A percentile compares a stretch with the other conserved stretches of the same genome.
These are phyloP conservation scores for Fusarium continuum DNA, from an alignment of 2,329 filamentous ascomycete species.

Conservation along the genomic window DNA sequence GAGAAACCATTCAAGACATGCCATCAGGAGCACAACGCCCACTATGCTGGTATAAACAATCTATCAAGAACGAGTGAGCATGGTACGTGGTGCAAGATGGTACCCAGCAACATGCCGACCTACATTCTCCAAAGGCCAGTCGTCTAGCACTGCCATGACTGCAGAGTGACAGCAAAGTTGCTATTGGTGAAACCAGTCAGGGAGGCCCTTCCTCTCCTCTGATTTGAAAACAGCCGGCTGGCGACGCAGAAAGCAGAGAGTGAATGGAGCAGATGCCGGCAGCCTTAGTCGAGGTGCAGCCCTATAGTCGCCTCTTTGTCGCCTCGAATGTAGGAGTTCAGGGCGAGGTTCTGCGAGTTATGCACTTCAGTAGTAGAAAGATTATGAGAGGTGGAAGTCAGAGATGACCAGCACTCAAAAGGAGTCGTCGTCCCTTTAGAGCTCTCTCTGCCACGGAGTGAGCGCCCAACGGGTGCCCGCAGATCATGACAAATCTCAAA, in stretches of 20 bases:
- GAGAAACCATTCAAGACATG: slow-evolving; percentile 90
- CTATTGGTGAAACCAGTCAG: background rate
- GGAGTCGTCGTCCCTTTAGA: background rate
- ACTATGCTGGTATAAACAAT: slow-evolving; percentile 87
- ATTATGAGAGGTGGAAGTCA: background rate
- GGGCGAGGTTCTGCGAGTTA: background rate
- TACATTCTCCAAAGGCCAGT: slow-evolving; percentile 62
- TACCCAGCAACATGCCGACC: slow-evolving; percentile 18
- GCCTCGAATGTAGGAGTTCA: background rate
- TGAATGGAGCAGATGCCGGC: background rate
- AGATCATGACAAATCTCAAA: slow-evolving; percentile 9
- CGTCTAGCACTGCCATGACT: slow-evolving; percentile 55
- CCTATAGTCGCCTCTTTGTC: background rate
- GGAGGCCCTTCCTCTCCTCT: background rate
- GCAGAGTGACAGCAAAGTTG: background rate
- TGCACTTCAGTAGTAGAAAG: background rate
- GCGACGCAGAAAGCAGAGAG: background rate
- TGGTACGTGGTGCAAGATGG: background rate
- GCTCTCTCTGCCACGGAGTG: slow-evolving; percentile 1
- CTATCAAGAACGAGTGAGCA: slow-evolving; percentile 55
- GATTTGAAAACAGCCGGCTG: background rate
- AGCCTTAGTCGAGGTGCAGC: background rate
- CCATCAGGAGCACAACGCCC: slow-evolving; percentile 82
- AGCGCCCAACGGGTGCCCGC: slow-evolving; percentile 13
- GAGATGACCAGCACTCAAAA: background rate